Evolutionary conservation across 495 filamentous ascomycete genomes (phyloP).

Genomic region (Saxophila tyrrhenica): DNA sequence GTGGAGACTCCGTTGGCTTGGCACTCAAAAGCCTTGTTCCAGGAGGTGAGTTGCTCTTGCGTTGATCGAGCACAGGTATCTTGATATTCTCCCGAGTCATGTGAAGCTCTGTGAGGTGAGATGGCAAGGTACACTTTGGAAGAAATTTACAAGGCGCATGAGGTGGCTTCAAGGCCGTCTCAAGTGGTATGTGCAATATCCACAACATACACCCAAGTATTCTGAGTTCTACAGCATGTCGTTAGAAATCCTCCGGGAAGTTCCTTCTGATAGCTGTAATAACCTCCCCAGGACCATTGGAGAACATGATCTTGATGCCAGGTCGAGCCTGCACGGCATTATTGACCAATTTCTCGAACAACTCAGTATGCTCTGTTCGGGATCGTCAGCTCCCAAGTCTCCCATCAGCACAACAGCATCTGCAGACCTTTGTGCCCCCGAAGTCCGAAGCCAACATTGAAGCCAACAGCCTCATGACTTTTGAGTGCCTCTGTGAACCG

Average conservation of each 20-base stretch:
- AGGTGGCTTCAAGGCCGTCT: no score
- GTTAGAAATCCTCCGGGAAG: slow-evolving; percentile 8
- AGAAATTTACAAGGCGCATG: no score
- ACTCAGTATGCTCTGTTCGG: slow-evolving; percentile 8
- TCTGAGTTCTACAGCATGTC: no score
- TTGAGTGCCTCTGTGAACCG: slow-evolving; percentile 1
- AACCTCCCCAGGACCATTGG: slow-evolving; percentile 11
- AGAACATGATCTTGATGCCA: slow-evolving; percentile 11
- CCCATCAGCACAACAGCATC: background rate
- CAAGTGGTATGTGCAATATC: no score
- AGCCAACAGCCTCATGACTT: slow-evolving; percentile 3
- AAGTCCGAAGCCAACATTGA: slow-evolving; percentile 9
- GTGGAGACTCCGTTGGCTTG: background rate
- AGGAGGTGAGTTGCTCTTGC: no score
- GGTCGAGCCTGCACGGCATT: background rate
- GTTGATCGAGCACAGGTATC: no score
- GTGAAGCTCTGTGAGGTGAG: no score
- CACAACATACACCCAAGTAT: no score
- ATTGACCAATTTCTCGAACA: slow-evolving; percentile 10
- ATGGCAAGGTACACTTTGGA: no score
- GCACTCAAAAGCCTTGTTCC: background rate
- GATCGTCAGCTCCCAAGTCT: background rate
- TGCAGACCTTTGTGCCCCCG: background rate
- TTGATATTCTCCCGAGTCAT: no score
- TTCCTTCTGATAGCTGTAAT: slow-evolving; percentile 8